These are phyloP conservation scores for Ophiocordyceps polyrhachis-furcata DNA, from an alignment of 2,329 filamentous ascomycete species.

Conservation along the genomic window DNA sequence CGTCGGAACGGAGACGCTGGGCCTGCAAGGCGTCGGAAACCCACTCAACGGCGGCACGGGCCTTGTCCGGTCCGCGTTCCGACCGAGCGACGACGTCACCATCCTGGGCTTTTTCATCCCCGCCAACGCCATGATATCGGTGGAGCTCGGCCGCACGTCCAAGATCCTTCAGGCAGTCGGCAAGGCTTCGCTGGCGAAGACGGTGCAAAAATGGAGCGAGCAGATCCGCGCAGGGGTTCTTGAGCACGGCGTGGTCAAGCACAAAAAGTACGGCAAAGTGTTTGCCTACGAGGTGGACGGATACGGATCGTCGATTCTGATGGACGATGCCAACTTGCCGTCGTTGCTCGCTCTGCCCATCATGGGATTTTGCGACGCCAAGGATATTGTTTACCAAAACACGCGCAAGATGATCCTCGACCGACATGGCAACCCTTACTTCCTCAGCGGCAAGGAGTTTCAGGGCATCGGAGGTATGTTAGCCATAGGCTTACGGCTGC, in stretches of 20 bases:
- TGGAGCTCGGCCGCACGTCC: slow-evolving; percentile 63
- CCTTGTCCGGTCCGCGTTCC: slow-evolving; percentile 76
- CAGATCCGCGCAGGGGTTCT: slow-evolving; percentile 60
- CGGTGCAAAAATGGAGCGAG: slow-evolving; percentile 38
- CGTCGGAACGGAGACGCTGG: slow-evolving; percentile 77
- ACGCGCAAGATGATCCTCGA: slow-evolving; percentile 63
- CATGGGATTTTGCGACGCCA: slow-evolving; percentile 50
- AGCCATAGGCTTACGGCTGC: background rate
- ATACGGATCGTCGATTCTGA: slow-evolving; percentile 63
- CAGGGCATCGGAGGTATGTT: slow-evolving; percentile 67
- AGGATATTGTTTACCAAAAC: slow-evolving; percentile 64
- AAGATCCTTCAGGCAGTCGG: slow-evolving; percentile 44
- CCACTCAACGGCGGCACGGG: slow-evolving; percentile 72
- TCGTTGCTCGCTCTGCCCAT: slow-evolving; percentile 62
- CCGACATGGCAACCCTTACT: slow-evolving; percentile 73
- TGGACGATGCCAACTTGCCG: slow-evolving; percentile 82
- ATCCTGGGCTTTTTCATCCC: slow-evolving; percentile 92
- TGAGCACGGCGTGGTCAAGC: slow-evolving; percentile 64
- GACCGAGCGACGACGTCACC: slow-evolving; percentile 86
- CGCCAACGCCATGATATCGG: slow-evolving; percentile 88
- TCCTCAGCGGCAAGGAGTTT: slow-evolving; percentile 57
- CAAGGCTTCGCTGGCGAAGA: slow-evolving; percentile 31
- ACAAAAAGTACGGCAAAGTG: slow-evolving; percentile 57
- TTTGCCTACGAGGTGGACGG: slow-evolving; percentile 83
- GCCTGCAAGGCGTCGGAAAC: slow-evolving; percentile 69